Conservation (phyloP, 2,329 filamentous ascomycete species). For the Ophiostoma angusticollis region DNA sequence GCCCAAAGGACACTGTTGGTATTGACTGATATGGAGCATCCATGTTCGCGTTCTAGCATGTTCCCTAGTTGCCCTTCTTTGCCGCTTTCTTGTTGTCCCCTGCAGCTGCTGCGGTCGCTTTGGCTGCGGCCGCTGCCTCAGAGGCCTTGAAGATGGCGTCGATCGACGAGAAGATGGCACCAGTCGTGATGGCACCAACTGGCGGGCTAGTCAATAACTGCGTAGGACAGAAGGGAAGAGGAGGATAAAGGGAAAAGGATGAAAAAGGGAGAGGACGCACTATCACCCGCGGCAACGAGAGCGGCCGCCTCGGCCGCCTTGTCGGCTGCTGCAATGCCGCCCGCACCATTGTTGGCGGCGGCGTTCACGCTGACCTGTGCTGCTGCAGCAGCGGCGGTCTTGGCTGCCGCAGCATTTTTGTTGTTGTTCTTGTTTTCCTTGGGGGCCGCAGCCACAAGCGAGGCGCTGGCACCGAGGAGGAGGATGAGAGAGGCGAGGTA, state of each 20-base stretch:
- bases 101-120: constrained; percentile 1
- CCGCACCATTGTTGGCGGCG: neutral
- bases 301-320: constrained; percentile 8
- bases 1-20: too few species aligned
- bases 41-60: too few species aligned
- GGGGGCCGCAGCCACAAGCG: constrained; percentile 9
- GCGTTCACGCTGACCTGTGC: neutral
- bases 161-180: constrained; percentile 11
- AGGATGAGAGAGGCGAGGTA: constrained; percentile 11
- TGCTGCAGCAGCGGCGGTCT: neutral
- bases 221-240: neutral
- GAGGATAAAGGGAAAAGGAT: neutral
- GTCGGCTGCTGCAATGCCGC: constrained; percentile 1
- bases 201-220: too few species aligned
- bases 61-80: constrained; percentile 5
- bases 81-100: constrained; percentile 1
- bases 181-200: constrained; percentile 11
- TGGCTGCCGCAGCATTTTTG: neutral
- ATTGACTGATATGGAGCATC: too few species aligned
- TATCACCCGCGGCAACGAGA: constrained; percentile 9
- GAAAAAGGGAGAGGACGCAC: neutral
- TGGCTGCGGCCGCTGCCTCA: constrained; percentile 4
- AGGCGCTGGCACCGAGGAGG: constrained; percentile 10
- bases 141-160: constrained; percentile 10
- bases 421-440: constrained; percentile 6